These are phyloP conservation scores for Auricularia cornea DNA, from an alignment of 768 basidiomycete species.

Conservation along the genomic window DNA sequence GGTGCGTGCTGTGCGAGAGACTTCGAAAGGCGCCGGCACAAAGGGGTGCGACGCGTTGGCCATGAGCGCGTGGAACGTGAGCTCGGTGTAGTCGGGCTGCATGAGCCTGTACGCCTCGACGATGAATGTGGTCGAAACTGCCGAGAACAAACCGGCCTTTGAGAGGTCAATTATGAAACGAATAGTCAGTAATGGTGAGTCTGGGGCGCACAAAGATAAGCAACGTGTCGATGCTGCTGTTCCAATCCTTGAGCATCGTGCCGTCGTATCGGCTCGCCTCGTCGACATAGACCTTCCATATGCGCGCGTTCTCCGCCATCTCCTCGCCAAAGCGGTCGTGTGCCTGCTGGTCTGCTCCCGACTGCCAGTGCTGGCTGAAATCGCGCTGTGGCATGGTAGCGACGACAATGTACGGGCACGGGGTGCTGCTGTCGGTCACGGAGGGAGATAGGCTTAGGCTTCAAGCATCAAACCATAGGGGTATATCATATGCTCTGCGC, in stretches of 20 bases:
- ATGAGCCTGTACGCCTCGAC: slow-evolving; percentile 18
- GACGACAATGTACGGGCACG: no score
- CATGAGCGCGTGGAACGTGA: slow-evolving; percentile 1
- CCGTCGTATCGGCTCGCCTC: background rate
- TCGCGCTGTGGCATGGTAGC: no score
- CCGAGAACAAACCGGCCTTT: slow-evolving; percentile 27
- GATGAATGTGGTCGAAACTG: slow-evolving; percentile 20
- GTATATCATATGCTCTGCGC: no score
- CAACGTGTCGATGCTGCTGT: background rate
- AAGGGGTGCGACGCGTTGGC: background rate
- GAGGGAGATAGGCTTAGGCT: no score
- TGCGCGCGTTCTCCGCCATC: background rate
- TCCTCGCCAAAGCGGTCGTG: background rate
- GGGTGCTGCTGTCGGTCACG: no score
- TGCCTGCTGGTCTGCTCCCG: background rate
- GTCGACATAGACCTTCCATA: background rate
- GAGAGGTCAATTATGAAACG: no score
- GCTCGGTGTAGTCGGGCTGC: slow-evolving; percentile 12
- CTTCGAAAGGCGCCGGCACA: slow-evolving; percentile 6
- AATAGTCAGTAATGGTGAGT: no score
- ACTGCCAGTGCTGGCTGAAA: no score
- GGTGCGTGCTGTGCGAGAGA: slow-evolving; percentile 26
- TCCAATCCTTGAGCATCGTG: background rate
- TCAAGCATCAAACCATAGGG: no score
- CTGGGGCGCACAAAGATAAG: background rate